phyloP scores from a whole-genome alignment of 441 rosid genomes.

The Syzygium syzygioides region DNA sequence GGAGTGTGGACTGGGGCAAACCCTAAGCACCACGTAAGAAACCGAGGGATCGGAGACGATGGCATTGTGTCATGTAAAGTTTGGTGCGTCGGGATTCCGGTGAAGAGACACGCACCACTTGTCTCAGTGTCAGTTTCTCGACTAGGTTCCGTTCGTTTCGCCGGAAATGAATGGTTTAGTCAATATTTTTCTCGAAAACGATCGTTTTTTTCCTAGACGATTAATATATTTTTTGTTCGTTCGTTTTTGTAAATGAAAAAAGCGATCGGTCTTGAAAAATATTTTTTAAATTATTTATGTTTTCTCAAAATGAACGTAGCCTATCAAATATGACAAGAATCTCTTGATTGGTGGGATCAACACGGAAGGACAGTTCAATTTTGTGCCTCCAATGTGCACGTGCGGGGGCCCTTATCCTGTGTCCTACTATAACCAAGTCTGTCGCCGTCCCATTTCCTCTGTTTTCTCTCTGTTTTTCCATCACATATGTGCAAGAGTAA shows the following conservation, averaged over 20 bases:
- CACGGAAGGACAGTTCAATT: neutral
- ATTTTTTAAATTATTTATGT: neutral
- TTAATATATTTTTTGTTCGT: neutral
- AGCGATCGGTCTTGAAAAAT: neutral
- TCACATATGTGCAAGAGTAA: neutral
- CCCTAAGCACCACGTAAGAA: neutral
- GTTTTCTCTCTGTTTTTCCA: neutral
- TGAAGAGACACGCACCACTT: neutral
- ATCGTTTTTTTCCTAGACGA: no score
- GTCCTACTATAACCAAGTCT: neutral
- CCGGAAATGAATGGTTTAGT: no score
- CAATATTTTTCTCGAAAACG: no score
- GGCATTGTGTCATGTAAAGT: neutral
- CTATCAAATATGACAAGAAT: neutral
- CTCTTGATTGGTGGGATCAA: neutral
- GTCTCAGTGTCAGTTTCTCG: no score
- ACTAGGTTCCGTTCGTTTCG: no score
- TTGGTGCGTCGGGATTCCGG: neutral
- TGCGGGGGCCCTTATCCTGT: neutral
- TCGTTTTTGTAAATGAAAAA: neutral
- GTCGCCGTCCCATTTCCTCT: neutral
- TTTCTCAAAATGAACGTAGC: neutral
- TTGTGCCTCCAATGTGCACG: neutral
- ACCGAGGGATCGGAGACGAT: neutral
- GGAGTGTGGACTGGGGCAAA: neutral